These are phyloP conservation scores for Curvularia lunata DNA, from an alignment of 2,329 filamentous ascomycete genomes.

Conservation along the genomic window DNA sequence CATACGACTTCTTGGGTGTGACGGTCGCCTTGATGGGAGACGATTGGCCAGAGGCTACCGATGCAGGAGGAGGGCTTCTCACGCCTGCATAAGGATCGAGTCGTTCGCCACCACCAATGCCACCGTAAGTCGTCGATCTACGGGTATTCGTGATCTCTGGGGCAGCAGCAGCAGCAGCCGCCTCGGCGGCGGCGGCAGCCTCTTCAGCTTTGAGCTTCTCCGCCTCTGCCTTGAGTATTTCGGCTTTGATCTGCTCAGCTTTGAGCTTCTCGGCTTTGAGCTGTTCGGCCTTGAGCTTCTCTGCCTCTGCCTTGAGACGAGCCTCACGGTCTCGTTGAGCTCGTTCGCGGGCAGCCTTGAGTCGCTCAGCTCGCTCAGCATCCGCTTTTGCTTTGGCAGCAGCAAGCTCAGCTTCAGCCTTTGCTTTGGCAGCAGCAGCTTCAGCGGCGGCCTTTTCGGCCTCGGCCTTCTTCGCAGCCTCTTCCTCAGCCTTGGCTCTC, in stretches of 20 bases:
- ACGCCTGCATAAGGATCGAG: constrained; percentile 70
- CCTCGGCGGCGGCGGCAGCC: constrained; percentile 24
- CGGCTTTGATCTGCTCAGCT: constrained; percentile 44
- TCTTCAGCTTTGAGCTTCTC: constrained; percentile 35
- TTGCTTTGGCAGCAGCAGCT: constrained; percentile 43
- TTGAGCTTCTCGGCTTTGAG: constrained; percentile 12
- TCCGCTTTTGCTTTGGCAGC: constrained; percentile 45
- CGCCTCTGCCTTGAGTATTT: constrained; percentile 45
- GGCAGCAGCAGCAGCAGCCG: constrained; percentile 27
- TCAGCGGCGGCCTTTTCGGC: constrained; percentile 44
- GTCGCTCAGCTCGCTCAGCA: constrained; percentile 39
- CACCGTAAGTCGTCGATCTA: constrained; percentile 49
- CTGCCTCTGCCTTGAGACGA: constrained; percentile 44
- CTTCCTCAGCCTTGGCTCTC: constrained; percentile 47
- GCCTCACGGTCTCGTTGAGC: constrained; percentile 49
- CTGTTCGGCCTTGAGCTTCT: constrained; percentile 34
- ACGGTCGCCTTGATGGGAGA: constrained; percentile 49
- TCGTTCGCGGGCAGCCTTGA: constrained; percentile 43
- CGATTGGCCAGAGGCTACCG: constrained; percentile 46
- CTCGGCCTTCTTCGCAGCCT: constrained; percentile 48
- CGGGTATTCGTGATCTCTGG: constrained; percentile 33
- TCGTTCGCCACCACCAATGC: constrained; percentile 67
- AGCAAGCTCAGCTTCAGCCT: constrained; percentile 41
- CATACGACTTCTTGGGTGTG: constrained; percentile 53
- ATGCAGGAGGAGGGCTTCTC: constrained; percentile 56